Percentiles rank a stretch among this genome's conserved stretches.
These are phyloP conservation scores for Phanerodontia chrysosporium DNA, from an alignment of 768 basidiomycete species.

Conservation along the genomic window DNA sequence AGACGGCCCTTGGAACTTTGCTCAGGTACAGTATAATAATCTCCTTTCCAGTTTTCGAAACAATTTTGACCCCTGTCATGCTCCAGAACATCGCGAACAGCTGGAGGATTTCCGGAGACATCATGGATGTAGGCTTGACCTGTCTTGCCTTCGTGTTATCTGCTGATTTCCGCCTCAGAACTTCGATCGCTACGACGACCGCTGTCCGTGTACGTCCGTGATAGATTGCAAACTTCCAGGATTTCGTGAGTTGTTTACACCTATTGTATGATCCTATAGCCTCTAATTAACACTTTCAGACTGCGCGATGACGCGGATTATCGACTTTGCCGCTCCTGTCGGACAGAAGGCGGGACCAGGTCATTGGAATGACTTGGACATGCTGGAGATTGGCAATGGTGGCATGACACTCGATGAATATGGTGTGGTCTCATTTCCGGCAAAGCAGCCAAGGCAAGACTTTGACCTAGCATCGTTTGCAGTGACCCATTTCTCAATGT, in stretches of 20 bases:
- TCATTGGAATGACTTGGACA: constrained; percentile 36
- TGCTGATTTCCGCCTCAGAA: constrained; percentile 19
- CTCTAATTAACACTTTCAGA: too few relatives aligned
- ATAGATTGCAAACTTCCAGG: constrained; percentile 36
- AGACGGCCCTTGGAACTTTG: constrained; percentile 38
- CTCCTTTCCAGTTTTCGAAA: too few relatives aligned
- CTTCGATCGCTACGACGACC: constrained; percentile 32
- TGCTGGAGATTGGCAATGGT: constrained; percentile 35
- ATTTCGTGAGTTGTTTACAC: constrained; percentile 26
- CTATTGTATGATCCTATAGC: too few relatives aligned
- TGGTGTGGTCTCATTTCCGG: too few relatives aligned
- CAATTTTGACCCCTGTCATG: too few relatives aligned
- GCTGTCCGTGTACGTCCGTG: constrained; percentile 32
- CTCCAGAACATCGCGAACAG: constrained; percentile 27
- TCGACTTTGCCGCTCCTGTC: constrained; percentile 34
- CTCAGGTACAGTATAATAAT: too few relatives aligned
- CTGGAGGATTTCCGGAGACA: constrained; percentile 29
- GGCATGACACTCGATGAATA: constrained; percentile 40
- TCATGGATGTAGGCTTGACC: constrained; percentile 23
- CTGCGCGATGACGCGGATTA: constrained; percentile 31
- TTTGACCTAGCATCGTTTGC: background rate
- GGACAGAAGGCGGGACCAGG: constrained; percentile 32
- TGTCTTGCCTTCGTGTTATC: too few relatives aligned
- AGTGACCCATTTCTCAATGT: constrained; percentile 40
- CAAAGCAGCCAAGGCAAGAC: too few relatives aligned